Base-by-base conservation (phyloP, 495 filamentous ascomycete genomes). In the Aspergillus bridgeri region DNA sequence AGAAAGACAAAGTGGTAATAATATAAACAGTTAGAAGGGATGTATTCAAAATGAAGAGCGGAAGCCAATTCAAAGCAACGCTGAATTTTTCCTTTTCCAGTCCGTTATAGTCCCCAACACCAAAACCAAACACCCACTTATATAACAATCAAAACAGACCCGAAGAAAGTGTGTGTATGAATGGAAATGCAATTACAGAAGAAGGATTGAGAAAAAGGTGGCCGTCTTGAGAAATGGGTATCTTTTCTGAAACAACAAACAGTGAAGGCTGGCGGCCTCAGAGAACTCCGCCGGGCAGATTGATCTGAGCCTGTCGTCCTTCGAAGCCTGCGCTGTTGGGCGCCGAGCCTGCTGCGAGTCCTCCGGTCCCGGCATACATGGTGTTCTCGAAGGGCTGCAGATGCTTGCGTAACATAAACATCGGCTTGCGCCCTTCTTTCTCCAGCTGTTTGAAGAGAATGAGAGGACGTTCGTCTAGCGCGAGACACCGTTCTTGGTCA, bases 371-470 rank as follows among this genome's bases (percentile, higher is more conserved):
- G 33, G 33, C 33, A 11, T 38, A 38, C 33, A 38, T 38, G 33
- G 33, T 38, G 33, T 38, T 65, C 6, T 69, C 66, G 1, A 63
- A 27, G 0, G 67, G 60, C 33, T 77, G 71, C 2, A 74, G 66
- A 23, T 69, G 81, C 71, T 89, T 90, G 49, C 94, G 77, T 43
- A 98, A 73, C 94, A 98, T 98, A 68, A 98, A 98, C 94, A 98
- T 98, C 29, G 94, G 94, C 68, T 98, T 98, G 70, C 91, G 86
- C 13, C 95, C 95, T 74, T 98, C 94, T 64, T 89, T 90, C 69
- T 96, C 92, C 46, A 98, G 77, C 65, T 97, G 92, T 76, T 98
- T 98, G 78, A 98, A 98, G 57, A 98, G 76, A 56, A 96, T 91
- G 44, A 98, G 79, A 21, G 94, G 94, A 65, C 92, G 90, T 74